phyloP scores from a whole-genome alignment of 169 alveolate species.

The Babesia microti region DNA sequence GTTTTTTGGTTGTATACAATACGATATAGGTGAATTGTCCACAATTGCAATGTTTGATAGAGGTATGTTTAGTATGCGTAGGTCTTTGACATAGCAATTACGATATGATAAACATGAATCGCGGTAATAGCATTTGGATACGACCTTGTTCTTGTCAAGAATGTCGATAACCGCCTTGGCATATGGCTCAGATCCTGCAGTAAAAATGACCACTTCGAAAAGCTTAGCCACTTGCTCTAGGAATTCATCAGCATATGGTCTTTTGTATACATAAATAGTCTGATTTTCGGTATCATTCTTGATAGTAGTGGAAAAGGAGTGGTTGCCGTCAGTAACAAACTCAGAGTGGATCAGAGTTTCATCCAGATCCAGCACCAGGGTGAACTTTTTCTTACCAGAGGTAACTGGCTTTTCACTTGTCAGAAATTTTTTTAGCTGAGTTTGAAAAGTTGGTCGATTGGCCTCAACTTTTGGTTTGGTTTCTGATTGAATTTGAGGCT shows the following conservation, averaged over 20 bases:
- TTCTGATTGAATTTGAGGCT: too few species aligned
- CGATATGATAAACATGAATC: conserved; percentile 39
- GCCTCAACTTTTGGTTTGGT: too few species aligned
- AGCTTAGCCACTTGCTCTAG: conserved; percentile 24
- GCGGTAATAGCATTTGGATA: conserved; percentile 38
- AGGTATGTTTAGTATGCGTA: conserved; percentile 34
- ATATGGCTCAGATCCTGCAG: conserved; percentile 43
- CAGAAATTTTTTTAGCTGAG: too few species aligned
- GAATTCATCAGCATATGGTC: conserved; percentile 54
- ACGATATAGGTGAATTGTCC: conserved; percentile 51
- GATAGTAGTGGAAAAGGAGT: conserved; percentile 37
- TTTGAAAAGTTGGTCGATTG: too few species aligned
- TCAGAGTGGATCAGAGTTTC: conserved; percentile 51
- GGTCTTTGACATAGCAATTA: conserved; percentile 46
- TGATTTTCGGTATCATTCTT: conserved; percentile 45
- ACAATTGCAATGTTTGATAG: conserved; percentile 42
- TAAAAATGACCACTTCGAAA: conserved; percentile 52
- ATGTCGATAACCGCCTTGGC: conserved; percentile 57
- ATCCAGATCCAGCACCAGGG: conserved; percentile 56
- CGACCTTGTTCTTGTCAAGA: conserved; percentile 42
- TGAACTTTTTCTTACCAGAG: too few species aligned
- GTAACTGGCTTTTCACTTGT: too few species aligned
- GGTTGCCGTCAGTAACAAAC: conserved; percentile 8
- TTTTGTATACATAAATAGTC: conserved; percentile 27
- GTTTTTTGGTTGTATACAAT: conserved; percentile 55